Evolutionary conservation across 495 filamentous ascomycete genomes (phyloP).

Genomic region (Aspergillus hancockii): DNA sequence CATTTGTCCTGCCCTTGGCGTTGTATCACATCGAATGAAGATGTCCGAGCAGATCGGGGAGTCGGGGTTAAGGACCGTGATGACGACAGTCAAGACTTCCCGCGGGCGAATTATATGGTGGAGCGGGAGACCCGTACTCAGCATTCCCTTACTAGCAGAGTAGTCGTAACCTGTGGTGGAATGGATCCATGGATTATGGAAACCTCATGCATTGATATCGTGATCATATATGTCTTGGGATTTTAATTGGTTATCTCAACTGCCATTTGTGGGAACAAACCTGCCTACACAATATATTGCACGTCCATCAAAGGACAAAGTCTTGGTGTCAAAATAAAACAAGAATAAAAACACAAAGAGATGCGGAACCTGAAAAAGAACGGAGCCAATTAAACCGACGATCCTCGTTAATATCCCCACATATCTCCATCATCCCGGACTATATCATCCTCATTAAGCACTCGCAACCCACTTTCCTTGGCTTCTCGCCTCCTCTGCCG

Average conservation of each 20-base stretch:
- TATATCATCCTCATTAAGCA: slow-evolving; percentile 47
- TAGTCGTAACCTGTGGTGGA: too few relatives aligned
- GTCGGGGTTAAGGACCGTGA: slow-evolving; percentile 4
- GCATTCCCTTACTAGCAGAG: neutral
- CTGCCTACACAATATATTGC: too few relatives aligned
- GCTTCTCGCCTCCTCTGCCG: slow-evolving; percentile 66
- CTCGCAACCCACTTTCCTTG: slow-evolving; percentile 39
- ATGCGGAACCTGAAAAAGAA: neutral
- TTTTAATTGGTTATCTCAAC: too few relatives aligned
- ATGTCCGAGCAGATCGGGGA: neutral
- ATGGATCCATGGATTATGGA: too few relatives aligned
- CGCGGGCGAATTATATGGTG: neutral
- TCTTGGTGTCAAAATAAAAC: too few relatives aligned
- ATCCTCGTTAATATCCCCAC: slow-evolving; percentile 48
- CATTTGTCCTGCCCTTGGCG: neutral
- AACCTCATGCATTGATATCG: too few relatives aligned
- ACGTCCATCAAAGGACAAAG: too few relatives aligned
- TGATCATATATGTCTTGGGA: too few relatives aligned
- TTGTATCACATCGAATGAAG: neutral
- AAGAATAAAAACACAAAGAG: too few relatives aligned
- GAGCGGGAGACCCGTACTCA: neutral
- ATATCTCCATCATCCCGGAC: slow-evolving; percentile 57
- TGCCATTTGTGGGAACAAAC: too few relatives aligned
- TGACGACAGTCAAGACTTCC: neutral
- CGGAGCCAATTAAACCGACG: neutral